Conservation (phyloP, 352 stramenopile species). For the Globisporangium ultimum region DNA sequence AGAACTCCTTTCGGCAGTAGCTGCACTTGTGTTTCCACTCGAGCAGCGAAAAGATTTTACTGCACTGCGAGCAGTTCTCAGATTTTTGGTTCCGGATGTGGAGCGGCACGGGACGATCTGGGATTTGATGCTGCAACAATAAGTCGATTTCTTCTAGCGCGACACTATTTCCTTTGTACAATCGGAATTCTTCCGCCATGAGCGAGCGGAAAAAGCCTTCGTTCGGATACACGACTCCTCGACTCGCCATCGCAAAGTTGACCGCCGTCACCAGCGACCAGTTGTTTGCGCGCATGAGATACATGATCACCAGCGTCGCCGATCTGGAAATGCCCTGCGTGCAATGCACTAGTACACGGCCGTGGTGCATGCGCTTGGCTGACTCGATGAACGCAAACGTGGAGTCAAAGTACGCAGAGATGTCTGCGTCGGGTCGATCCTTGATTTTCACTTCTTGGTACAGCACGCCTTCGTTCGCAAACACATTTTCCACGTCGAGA, state of each 20-base stretch:
- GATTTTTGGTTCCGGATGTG: conserved; percentile 59
- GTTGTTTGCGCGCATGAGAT: conserved; percentile 79
- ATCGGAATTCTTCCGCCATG: conserved; percentile 70
- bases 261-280: conserved; percentile 83
- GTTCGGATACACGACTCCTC: conserved; percentile 82
- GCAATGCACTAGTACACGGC: conserved; percentile 79
- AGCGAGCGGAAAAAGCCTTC: conserved; percentile 73
- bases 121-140: conserved; percentile 69
- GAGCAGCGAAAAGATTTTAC: conserved; percentile 72
- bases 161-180: conserved; percentile 81
- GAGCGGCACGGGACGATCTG: conserved; percentile 68
- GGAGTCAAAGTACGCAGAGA: conserved; percentile 62
- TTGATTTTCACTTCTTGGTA: conserved; percentile 85
- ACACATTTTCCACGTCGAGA: conserved; percentile 74
- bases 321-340: conserved; percentile 84
- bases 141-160: conserved; percentile 63
- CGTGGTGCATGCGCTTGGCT: conserved; percentile 71
- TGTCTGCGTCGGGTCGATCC: conserved; percentile 68
- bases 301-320: conserved; percentile 82
- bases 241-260: conserved; percentile 75
- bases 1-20: conserved; percentile 76
- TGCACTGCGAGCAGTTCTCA: conserved; percentile 66
- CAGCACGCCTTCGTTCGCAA: conserved; percentile 56
- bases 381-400: conserved; percentile 78
- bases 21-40: conserved; percentile 86